Evolutionary conservation across 768 basidiomycete species (phyloP).

Genomic region (Sporobolomyces phaffii): DNA sequence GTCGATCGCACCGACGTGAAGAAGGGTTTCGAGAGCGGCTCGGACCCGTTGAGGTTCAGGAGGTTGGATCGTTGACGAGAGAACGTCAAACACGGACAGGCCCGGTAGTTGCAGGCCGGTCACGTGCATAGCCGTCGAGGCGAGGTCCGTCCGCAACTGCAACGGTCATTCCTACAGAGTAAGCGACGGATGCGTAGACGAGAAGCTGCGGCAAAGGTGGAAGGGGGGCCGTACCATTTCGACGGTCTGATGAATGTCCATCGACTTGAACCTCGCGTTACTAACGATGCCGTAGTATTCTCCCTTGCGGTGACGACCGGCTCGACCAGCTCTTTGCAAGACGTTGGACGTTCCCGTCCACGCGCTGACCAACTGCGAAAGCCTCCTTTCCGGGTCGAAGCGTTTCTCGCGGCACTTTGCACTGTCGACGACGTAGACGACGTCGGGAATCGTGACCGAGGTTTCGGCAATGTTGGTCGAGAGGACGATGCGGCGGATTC

Average conservation of each 20-base stretch:
- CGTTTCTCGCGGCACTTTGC: slow-evolving; percentile 47
- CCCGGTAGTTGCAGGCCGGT: slow-evolving; percentile 84
- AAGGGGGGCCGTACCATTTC: slow-evolving; percentile 99
- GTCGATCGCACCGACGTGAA: slow-evolving; percentile 83
- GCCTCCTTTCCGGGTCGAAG: slow-evolving; percentile 65
- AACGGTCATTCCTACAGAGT: too few species aligned
- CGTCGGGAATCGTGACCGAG: slow-evolving; percentile 77
- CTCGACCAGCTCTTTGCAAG: slow-evolving; percentile 84
- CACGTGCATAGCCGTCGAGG: slow-evolving; percentile 73
- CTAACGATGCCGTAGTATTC: slow-evolving; percentile 83
- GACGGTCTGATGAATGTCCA: slow-evolving; percentile 77
- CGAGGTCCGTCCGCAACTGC: slow-evolving; percentile 35
- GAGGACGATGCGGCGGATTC: slow-evolving; percentile 79
- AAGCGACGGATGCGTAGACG: background rate
- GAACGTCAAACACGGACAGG: slow-evolving; percentile 77
- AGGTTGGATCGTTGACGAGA: slow-evolving; percentile 78
- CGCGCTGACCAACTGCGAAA: slow-evolving; percentile 79
- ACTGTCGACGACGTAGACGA: slow-evolving; percentile 50
- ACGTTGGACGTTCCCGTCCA: slow-evolving; percentile 88
- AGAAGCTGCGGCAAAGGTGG: slow-evolving; percentile 63
- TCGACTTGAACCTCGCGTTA: slow-evolving; percentile 55
- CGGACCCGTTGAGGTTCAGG: slow-evolving; percentile 68
- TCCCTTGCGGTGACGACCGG: slow-evolving; percentile 82
- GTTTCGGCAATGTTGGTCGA: slow-evolving; percentile 95
- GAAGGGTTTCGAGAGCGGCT: slow-evolving; percentile 70